Base-by-base conservation (phyloP, 306 rosid species). In the Cicer judaicum region DNA sequence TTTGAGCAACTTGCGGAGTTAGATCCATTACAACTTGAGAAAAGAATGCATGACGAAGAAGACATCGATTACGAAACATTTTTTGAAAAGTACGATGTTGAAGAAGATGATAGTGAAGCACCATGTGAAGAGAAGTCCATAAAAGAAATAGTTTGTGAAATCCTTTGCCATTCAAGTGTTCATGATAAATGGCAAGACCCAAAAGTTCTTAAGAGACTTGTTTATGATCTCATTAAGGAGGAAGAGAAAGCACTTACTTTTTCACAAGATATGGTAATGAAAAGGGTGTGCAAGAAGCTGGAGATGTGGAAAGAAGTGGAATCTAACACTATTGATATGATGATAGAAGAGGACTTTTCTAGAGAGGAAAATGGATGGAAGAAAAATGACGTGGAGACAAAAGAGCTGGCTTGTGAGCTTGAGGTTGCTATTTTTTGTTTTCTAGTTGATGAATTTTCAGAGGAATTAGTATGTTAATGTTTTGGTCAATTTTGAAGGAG, bases 1-100 rank as follows among this genome's bases (percentile, higher is more conserved):
- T 95, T 95, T 34, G 99, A 92, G 90, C 88, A 84, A 75, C 83
- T 95, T 62, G 98, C 99, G 0, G 92, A 84, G 61, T 73, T 92
- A 54, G 97, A 95, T 81, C 92, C 96, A 7, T 6, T 90, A 50
- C 96, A 92, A 29, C 96, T 95, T 1, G 97, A 92, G 83, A 87
- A 85, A 60, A 88, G 84, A 63, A 84, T 92, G 87, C 56, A 79
- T 8, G 91, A 89, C 8, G 64, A 81, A 9, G 93, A 87, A 6
- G 89, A 82, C 1, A 72, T 72, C 0, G 80, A 81, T 7, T 16
- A 40, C 29, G 82, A 69, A 15, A 64, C 72, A 68, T 66, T 50
- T 7, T 53, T 16, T 0, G 87, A 84, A 71, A 84, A 78, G 49
- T 82, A 74, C n/a, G 86, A 79, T 8, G 18, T 40, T 12, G 84